Base-by-base conservation (phyloP, 345 rosid species). In the Clarkia xantiana region DNA sequence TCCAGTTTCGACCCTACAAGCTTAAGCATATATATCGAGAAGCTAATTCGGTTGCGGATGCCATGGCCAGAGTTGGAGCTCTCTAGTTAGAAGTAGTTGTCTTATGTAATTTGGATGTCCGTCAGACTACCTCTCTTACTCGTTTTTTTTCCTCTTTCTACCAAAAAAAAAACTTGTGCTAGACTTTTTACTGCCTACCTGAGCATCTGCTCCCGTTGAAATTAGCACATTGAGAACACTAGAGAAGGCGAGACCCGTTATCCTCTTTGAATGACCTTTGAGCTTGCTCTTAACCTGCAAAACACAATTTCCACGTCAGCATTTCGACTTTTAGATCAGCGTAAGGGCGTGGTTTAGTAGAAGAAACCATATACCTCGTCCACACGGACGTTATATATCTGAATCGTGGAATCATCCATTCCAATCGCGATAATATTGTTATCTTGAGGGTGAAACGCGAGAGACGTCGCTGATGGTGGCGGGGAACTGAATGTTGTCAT, bases 341-440 rank as follows among this genome's bases (percentile, higher is more conserved):
- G 7, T 29, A 29, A 5, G n/a, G 38, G 38, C 29, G 40, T 1
- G 57, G 43, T 40, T 52, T 55, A 23, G 36, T 29, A 29, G 36
- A 29, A 29, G 36, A 29, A 29, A 10, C 36, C 36, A 29, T 29
- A 29, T 51, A 86, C 95, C 95, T 82, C 89, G 62, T 82, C 93
- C 11, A 75, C 78, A 25, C 79, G 81, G 44, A 86, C 89, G 53
- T 82, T 80, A 61, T 80, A 86, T 39, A 86, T 86, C 55, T 82
- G 86, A 49, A 86, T 80, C 19, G 93, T 50, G 19, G 86, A 78
- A 54, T 86, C 95, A 42, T 82, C 89, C 95, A 78, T 86, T 52
- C 95, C 95, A 43, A 82, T 82, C 40, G 95, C 95, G 71, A 82
- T 80, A 52, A 86, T 82, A 58, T 78, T 82, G 73, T 86, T 82